Evolutionary conservation across 495 filamentous ascomycete genomes (phyloP).

Genomic region (Penicillium canescens): DNA sequence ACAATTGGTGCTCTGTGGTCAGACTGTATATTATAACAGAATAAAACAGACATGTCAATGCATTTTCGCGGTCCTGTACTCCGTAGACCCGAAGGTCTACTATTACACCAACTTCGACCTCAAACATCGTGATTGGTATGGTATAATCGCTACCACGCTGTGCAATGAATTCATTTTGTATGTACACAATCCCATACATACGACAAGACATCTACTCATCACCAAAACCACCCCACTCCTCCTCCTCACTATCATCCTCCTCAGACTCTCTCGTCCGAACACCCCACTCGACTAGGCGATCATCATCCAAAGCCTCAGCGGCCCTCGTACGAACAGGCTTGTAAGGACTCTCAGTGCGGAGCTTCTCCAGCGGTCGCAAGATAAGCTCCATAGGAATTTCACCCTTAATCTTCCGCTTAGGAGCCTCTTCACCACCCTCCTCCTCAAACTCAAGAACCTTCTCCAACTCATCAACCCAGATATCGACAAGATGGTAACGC

Average conservation of each 20-base stretch:
- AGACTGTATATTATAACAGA: slow-evolving; percentile 11
- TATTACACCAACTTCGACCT: background rate
- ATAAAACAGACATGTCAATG: slow-evolving; percentile 14
- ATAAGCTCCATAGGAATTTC: slow-evolving; percentile 52
- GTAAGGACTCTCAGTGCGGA: slow-evolving; percentile 57
- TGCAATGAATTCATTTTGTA: slow-evolving; percentile 19
- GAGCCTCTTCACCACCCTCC: slow-evolving; percentile 29
- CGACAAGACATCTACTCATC: slow-evolving; percentile 38
- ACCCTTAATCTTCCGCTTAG: slow-evolving; percentile 33
- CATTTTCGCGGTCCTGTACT: background rate
- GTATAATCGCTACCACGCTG: slow-evolving; percentile 18
- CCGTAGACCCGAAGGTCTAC: background rate
- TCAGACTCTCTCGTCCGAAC: slow-evolving; percentile 41
- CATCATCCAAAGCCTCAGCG: slow-evolving; percentile 72
- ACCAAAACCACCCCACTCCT: slow-evolving; percentile 75
- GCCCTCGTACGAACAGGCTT: slow-evolving; percentile 74
- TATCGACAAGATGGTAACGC: slow-evolving; percentile 83
- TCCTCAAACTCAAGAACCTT: slow-evolving; percentile 59
- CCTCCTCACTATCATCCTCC: slow-evolving; percentile 47
- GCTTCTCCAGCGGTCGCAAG: slow-evolving; percentile 58
- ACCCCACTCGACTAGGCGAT: slow-evolving; percentile 63
- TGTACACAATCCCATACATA: slow-evolving; percentile 11
- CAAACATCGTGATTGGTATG: slow-evolving; percentile 6
- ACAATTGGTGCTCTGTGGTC: slow-evolving; percentile 1
- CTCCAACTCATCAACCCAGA: slow-evolving; percentile 86